These are phyloP conservation scores for Zizania palustris DNA, from an alignment of 202 grass and related monocot species.

Conservation along the genomic window DNA sequence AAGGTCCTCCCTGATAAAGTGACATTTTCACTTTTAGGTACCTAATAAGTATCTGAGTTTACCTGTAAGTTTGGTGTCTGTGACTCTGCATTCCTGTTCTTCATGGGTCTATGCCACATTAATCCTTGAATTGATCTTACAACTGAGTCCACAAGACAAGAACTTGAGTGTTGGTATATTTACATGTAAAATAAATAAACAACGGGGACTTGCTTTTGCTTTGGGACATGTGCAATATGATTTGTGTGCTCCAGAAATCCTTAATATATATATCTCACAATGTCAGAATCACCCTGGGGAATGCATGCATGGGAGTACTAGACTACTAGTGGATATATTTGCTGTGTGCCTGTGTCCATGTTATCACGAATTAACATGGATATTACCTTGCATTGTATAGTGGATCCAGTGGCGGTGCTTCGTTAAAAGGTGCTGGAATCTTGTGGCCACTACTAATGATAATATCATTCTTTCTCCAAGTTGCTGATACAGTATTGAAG, in stretches of 20 bases:
- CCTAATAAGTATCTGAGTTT: slow-evolving; percentile 7
- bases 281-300: no score
- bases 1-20: slow-evolving; percentile 40
- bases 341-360: slow-evolving; percentile 9
- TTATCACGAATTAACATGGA: slow-evolving; percentile 23
- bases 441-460: slow-evolving; percentile 94
- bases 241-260: slow-evolving; percentile 26
- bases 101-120: not conserved
- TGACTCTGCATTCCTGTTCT: slow-evolving; percentile 3
- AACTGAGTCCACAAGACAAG: slow-evolving; percentile 14
- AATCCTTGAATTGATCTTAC: not conserved
- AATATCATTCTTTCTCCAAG: slow-evolving; percentile 92
- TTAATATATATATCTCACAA: not conserved
- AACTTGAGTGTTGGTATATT: slow-evolving; percentile 14
- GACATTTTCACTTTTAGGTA: not conserved
- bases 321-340: slow-evolving; percentile 27
- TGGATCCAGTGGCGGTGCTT: slow-evolving; percentile 74
- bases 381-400: slow-evolving; percentile 53
- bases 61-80: slow-evolving; percentile 10
- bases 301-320: not conserved
- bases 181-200: slow-evolving; percentile 4
- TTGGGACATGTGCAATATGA: not conserved
- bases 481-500: slow-evolving; percentile 91
- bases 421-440: slow-evolving; percentile 78
- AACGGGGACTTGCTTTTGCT: not conserved